phyloP scores from a whole-genome alignment of 257 asterid genomes.

The Fraxinus anomala region DNA sequence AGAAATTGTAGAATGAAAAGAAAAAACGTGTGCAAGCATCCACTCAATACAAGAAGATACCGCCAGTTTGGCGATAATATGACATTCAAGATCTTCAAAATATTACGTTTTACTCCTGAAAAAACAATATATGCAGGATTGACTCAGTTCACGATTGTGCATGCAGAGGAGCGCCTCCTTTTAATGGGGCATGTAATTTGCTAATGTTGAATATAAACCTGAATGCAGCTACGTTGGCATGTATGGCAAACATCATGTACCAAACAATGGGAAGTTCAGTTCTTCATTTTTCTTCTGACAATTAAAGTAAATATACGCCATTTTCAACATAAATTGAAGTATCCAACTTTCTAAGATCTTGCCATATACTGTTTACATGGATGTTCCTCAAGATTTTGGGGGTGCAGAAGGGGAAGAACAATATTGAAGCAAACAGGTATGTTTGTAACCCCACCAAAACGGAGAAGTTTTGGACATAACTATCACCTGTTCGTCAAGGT shows the following conservation, averaged over 20 bases:
- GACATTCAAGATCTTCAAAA: too few species aligned
- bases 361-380: background rate
- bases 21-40: too few species aligned
- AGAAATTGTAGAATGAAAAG: too few species aligned
- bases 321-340: background rate
- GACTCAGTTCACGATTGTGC: background rate
- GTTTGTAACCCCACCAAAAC: slow-evolving; percentile 11
- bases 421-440: background rate
- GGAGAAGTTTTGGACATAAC: background rate
- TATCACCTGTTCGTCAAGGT: slow-evolving; percentile 43
- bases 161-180: background rate
- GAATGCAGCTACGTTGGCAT: background rate
- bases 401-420: background rate
- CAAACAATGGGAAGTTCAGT: background rate
- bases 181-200: background rate
- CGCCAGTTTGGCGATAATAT: too few species aligned
- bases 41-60: too few species aligned
- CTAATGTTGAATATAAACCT: background rate
- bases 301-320: background rate
- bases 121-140: too few species aligned
- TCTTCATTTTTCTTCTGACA: background rate
- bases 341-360: background rate
- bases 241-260: background rate
- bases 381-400: background rate
- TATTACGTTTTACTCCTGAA: too few species aligned